Conservation (phyloP, 2,329 filamentous ascomycete species). For the Leptographium procerum region DNA sequence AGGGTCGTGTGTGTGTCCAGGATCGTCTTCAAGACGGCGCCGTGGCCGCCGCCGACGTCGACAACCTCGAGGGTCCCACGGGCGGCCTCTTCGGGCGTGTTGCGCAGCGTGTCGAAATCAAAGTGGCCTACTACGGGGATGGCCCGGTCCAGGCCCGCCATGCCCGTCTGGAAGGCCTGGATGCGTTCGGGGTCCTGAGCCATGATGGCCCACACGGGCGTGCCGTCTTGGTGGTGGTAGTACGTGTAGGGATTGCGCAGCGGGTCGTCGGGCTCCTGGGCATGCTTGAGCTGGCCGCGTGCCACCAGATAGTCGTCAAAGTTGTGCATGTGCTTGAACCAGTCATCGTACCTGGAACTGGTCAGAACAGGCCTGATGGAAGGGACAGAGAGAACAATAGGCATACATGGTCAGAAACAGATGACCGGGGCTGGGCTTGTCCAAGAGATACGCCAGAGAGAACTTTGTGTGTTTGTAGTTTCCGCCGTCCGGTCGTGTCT, state of each 20-base stretch:
- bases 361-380: background rate
- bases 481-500: too few species aligned
- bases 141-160: conserved; percentile 21
- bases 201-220: conserved; percentile 23
- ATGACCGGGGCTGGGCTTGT: background rate
- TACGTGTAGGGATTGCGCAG: conserved; percentile 20
- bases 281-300: background rate
- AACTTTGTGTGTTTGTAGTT: too few species aligned
- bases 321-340: background rate
- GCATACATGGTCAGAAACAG: background rate
- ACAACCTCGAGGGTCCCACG: conserved; percentile 17
- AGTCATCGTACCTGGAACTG: background rate
- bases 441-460: too few species aligned
- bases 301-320: background rate
- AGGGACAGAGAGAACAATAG: background rate
- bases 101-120: conserved; percentile 18
- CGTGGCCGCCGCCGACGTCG: conserved; percentile 21
- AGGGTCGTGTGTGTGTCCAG: background rate
- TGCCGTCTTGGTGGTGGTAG: conserved; percentile 21
- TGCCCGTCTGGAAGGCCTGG: conserved; percentile 19
- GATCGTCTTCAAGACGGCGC: conserved; percentile 12
- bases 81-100: conserved; percentile 10
- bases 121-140: conserved; percentile 18
- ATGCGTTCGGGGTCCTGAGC: conserved; percentile 19
- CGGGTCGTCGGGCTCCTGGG: conserved; percentile 17